A percentile compares a stretch with the other conserved stretches of the same genome.
Conservation (phyloP, 192 early-diverging fungal genomes). For the Mortierella antarctica region DNA sequence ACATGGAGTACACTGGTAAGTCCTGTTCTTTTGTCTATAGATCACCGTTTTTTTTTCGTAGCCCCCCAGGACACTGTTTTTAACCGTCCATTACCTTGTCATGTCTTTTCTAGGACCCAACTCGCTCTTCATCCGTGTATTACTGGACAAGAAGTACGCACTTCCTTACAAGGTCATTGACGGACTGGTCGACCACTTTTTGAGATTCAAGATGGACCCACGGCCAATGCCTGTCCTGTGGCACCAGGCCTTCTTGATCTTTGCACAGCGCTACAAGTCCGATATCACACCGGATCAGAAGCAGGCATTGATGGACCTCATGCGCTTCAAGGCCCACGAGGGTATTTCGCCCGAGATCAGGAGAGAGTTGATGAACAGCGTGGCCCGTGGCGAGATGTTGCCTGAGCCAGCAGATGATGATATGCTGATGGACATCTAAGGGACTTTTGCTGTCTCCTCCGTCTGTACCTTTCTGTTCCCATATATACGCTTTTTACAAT, state of each 20-base stretch:
- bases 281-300: conserved; percentile 96
- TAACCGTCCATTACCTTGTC: neutral
- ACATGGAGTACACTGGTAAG: conserved; percentile 96
- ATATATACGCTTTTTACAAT: conserved; percentile 1
- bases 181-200: conserved; percentile 95
- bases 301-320: conserved; percentile 84
- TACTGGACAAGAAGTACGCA: conserved; percentile 98
- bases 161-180: conserved; percentile 98
- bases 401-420: conserved; percentile 66
- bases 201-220: conserved; percentile 87
- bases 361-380: conserved; percentile 82
- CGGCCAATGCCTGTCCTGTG: conserved; percentile 94
- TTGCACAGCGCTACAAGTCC: conserved; percentile 97
- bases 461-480: neutral
- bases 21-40: neutral
- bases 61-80: neutral
- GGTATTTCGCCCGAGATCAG: conserved; percentile 94
- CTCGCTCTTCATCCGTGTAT: conserved; percentile 92
- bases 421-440: conserved; percentile 56
- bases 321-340: conserved; percentile 82
- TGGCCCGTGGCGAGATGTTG: conserved; percentile 77
- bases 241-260: conserved; percentile 96
- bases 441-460: too few species aligned
- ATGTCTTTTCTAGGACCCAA: conserved; percentile 71
- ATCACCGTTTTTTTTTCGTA: neutral